Conservation (phyloP, 495 filamentous ascomycete genomes). For the Pyrenula massariospora region DNA sequence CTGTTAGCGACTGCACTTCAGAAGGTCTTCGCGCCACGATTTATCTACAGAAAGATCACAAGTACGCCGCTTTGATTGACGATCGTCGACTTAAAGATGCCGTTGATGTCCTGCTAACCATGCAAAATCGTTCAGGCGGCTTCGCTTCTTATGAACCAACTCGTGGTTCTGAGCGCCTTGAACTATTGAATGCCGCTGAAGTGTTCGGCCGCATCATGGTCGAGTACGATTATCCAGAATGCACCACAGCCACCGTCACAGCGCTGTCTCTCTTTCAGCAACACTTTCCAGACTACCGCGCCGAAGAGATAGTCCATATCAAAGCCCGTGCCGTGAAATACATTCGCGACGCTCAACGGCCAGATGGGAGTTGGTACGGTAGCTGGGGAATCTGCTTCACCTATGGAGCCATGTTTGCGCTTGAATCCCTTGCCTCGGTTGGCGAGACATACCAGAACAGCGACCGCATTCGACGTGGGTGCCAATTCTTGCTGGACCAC, state of each 20-base stretch:
- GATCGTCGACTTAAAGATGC: conserved; percentile 70
- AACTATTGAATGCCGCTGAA: conserved; percentile 86
- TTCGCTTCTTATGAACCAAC: conserved; percentile 84
- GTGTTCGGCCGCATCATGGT: conserved; percentile 98
- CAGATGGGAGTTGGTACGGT: conserved; percentile 89
- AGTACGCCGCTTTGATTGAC: conserved; percentile 64
- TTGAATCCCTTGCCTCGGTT: conserved; percentile 70
- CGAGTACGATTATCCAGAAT: conserved; percentile 95
- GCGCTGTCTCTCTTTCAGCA: conserved; percentile 72
- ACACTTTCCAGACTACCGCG: conserved; percentile 68
- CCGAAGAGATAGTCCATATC: conserved; percentile 60
- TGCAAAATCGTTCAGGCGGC: conserved; percentile 79
- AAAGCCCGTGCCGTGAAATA: conserved; percentile 61
- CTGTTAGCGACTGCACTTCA: conserved; percentile 85
- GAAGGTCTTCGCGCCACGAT: conserved; percentile 84
- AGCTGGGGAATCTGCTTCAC: conserved; percentile 97
- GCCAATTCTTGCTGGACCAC: conserved; percentile 71
- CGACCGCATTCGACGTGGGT: conserved; percentile 55
- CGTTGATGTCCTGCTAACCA: conserved; percentile 79
- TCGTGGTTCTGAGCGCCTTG: conserved; percentile 64
- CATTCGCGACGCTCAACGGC: conserved; percentile 68
- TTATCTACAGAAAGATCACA: conserved; percentile 66
- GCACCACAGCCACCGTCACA: conserved; percentile 91
- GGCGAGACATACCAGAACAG: conserved; percentile 75
- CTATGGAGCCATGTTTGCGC: conserved; percentile 90